Conservation (phyloP, 2,329 filamentous ascomycete species). For the Blumeria graminis region DNA sequence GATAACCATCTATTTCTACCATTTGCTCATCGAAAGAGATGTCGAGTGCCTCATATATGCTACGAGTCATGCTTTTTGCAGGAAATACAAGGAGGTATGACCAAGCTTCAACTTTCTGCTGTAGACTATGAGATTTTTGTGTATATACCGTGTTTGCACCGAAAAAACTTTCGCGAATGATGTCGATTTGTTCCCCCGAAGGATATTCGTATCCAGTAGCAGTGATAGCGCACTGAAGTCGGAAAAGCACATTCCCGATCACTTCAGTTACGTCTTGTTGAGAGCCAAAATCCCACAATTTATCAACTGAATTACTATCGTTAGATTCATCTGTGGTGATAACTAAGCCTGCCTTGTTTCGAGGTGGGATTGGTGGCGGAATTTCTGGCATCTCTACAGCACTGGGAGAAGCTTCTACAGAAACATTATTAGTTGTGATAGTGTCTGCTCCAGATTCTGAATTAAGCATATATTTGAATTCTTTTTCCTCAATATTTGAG, state of each 20-base stretch:
- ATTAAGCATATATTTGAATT: background rate
- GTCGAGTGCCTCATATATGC: constrained; percentile 67
- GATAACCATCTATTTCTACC: constrained; percentile 37
- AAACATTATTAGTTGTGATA: constrained; percentile 16
- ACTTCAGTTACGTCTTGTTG: constrained; percentile 96
- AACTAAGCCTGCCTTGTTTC: constrained; percentile 14
- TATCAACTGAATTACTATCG: constrained; percentile 11
- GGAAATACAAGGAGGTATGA: constrained; percentile 36
- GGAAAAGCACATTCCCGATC: constrained; percentile 74
- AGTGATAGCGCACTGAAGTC: constrained; percentile 70
- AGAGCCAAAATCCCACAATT: constrained; percentile 15
- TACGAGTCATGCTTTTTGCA: constrained; percentile 24
- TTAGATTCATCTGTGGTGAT: constrained; percentile 12
- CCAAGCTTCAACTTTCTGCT: constrained; percentile 20
- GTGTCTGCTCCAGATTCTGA: constrained; percentile 5
- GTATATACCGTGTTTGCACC: constrained; percentile 36
- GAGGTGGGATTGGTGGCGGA: constrained; percentile 15
- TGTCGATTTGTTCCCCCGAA: constrained; percentile 56
- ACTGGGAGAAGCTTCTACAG: constrained; percentile 2
- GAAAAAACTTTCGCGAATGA: constrained; percentile 47
- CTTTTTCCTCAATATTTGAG: background rate
- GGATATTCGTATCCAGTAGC: constrained; percentile 36
- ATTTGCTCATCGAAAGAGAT: constrained; percentile 62
- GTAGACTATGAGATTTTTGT: constrained; percentile 23
- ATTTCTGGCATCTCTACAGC: constrained; percentile 10